Evolutionary conservation across 2,329 filamentous ascomycete genomes (phyloP), one percentile per base, ranked within the genome.

Genomic region (Rosellinia necatrix): DNA sequence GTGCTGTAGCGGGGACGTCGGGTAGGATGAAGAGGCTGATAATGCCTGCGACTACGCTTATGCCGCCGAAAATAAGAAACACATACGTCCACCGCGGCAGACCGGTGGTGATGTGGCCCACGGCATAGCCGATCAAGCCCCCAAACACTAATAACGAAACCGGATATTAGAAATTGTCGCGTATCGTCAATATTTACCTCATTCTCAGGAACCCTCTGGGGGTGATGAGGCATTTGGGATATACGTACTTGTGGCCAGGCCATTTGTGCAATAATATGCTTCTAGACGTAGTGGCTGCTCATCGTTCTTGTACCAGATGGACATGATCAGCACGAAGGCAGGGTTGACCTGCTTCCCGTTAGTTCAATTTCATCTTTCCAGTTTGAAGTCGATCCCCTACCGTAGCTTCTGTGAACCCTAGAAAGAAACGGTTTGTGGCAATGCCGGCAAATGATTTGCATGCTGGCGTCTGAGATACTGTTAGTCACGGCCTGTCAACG

Each of bases 1-100:
- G 81, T 2, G 86, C 84, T 0, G 81, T 85, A 17, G 83, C 78
- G 0, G 85, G 85, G 2, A 80, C 76, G 66, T 90, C 84, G 0
- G 87, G 82, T 1, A 90, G 75, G 35, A 83, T 67, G 60, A 83
- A 78, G 70, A 81, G 79, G 12, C 81, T 81, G 2, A 79, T 68
- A 7, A 86, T 68, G 0, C 82, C 83, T 79, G 82, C 84, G n/a
- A 74, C 66, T 19, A 77, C 70, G 27, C 81, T 82, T 54, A 84
- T 76, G 58, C 81, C 78, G 1, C 82, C 77, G 62, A 84, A 83
- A 57, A 86, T 83, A 13, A 85, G 61, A 69, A 84, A 87, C 17
- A 84, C 68, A 38, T 71, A 71, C 65, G 69, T 70, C 69, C 68
- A 70, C 21, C 53, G 49, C 12, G 61, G 59, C 9, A 71, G 64